phyloP scores from a whole-genome alignment of 2,329 filamentous ascomycete species.

The Claviceps humidiphila region DNA sequence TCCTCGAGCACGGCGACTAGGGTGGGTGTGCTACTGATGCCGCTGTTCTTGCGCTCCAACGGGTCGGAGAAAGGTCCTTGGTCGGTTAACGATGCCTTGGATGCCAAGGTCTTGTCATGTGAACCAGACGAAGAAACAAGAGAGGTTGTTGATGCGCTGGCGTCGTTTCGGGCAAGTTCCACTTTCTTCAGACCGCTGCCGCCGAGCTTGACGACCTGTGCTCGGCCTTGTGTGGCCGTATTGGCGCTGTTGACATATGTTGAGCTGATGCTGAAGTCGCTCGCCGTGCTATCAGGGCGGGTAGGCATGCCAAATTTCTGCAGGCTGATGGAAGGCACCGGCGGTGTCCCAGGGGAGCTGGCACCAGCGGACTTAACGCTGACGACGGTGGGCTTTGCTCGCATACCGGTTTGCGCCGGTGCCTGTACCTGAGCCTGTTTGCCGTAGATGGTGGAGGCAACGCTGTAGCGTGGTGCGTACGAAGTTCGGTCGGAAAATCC shows the following conservation, averaged over 20 bases:
- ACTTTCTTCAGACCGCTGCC: conserved; percentile 36
- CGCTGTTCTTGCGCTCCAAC: conserved; percentile 19
- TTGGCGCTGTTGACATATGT: conserved; percentile 55
- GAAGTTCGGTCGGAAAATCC: conserved; percentile 48
- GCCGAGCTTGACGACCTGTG: conserved; percentile 47
- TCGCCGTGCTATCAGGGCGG: conserved; percentile 40
- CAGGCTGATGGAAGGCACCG: conserved; percentile 59
- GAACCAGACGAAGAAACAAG: conserved; percentile 16
- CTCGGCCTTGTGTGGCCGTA: conserved; percentile 43
- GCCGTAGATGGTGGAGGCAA: conserved; percentile 88
- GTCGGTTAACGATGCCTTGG: conserved; percentile 35
- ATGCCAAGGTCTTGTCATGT: conserved; percentile 33
- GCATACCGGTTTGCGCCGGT: conserved; percentile 75
- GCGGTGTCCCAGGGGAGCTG: conserved; percentile 45
- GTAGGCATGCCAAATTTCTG: conserved; percentile 35
- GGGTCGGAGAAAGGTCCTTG: conserved; percentile 49
- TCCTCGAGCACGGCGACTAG: conserved; percentile 45
- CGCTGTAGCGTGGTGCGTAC: conserved; percentile 53
- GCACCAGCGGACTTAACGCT: conserved; percentile 65
- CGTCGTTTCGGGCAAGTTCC: conserved; percentile 25
- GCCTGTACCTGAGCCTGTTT: conserved; percentile 74
- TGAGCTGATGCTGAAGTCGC: conserved; percentile 53
- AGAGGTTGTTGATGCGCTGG: conserved; percentile 14
- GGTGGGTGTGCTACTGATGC: conserved; percentile 29
- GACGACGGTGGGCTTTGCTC: conserved; percentile 82